These are phyloP conservation scores for Penicillium paradoxum DNA, from an alignment of 495 filamentous ascomycete species.

Conservation along the genomic window DNA sequence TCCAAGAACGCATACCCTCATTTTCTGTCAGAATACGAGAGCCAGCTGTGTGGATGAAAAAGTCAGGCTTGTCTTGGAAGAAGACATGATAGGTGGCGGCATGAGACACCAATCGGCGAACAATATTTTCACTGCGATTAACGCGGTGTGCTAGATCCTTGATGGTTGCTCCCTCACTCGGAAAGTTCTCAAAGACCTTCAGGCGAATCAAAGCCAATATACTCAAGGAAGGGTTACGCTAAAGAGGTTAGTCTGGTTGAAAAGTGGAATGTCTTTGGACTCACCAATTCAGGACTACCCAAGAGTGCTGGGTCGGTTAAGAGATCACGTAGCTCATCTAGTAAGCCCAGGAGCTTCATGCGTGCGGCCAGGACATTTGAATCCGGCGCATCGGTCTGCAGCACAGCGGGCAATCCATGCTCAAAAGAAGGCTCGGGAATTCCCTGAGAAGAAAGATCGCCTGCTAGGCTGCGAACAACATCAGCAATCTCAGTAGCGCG, in stretches of 20 bases:
- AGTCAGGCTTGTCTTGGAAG: slow-evolving; percentile 6
- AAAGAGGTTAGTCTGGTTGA: neutral
- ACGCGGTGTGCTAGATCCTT: slow-evolving; percentile 8
- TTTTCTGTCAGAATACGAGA: slow-evolving; percentile 42
- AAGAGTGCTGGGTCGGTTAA: slow-evolving; percentile 12
- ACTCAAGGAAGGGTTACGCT: slow-evolving; percentile 14
- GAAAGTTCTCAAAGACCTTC: slow-evolving; percentile 12
- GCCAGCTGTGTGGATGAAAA: slow-evolving; percentile 16
- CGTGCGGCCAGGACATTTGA: slow-evolving; percentile 3
- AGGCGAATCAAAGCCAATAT: slow-evolving; percentile 10
- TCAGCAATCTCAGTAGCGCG: slow-evolving; percentile 8
- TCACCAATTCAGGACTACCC: slow-evolving; percentile 9
- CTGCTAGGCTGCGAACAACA: slow-evolving; percentile 1
- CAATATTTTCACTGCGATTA: slow-evolving; percentile 5
- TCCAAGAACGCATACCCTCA: slow-evolving; percentile 40
- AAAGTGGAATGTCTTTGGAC: neutral
- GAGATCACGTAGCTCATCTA: slow-evolving; percentile 10
- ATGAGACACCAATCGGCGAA: slow-evolving; percentile 18
- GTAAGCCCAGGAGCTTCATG: slow-evolving; percentile 8
- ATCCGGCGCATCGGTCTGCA: slow-evolving; percentile 10
- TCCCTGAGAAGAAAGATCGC: slow-evolving; percentile 3
- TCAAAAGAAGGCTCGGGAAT: slow-evolving; percentile 16
- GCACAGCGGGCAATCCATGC: slow-evolving; percentile 7
- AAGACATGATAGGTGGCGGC: slow-evolving; percentile 17
- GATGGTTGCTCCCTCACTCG: slow-evolving; percentile 8